A percentile compares a stretch with the other conserved stretches of the same genome.
phyloP scores from a whole-genome alignment of 495 filamentous ascomycete species.

The Talaromyces trachyspermus region DNA sequence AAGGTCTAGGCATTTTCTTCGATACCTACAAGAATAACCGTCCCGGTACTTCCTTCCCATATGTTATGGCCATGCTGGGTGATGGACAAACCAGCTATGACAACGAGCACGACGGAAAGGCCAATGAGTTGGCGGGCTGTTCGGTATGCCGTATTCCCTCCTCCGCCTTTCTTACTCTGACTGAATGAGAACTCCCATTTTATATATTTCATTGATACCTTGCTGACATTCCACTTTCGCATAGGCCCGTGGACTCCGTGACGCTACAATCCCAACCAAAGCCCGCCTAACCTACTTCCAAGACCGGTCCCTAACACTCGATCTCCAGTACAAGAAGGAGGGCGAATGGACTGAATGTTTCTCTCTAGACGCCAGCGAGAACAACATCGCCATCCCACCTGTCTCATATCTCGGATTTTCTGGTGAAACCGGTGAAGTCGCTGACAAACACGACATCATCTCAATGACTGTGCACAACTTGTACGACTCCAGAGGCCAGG shows the following conservation, averaged over 20 bases:
- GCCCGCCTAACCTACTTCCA: slow-evolving; percentile 91
- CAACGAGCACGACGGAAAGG: slow-evolving; percentile 91
- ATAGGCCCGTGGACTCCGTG: slow-evolving; percentile 78
- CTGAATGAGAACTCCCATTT: too few species aligned
- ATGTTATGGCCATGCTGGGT: slow-evolving; percentile 97
- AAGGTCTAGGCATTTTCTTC: slow-evolving; percentile 93
- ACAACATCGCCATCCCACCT: slow-evolving; percentile 71
- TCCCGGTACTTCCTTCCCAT: slow-evolving; percentile 90
- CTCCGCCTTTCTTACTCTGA: too few species aligned
- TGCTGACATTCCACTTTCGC: not conserved
- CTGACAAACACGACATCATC: slow-evolving; percentile 97
- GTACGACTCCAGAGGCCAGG: slow-evolving; percentile 52
- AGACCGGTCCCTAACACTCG: slow-evolving; percentile 84
- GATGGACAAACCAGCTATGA: slow-evolving; percentile 88
- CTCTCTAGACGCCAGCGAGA: slow-evolving; percentile 51
- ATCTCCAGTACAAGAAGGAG: slow-evolving; percentile 87
- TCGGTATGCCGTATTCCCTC: too few species aligned
- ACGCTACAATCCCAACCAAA: slow-evolving; percentile 71
- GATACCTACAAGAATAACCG: slow-evolving; percentile 99
- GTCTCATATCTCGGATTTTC: slow-evolving; percentile 93
- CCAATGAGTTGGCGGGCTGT: slow-evolving; percentile 87
- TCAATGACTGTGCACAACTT: slow-evolving; percentile 81
- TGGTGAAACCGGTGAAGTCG: slow-evolving; percentile 92
- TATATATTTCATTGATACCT: not conserved
- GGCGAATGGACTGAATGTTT: slow-evolving; percentile 89